Base-by-base conservation (phyloP, 352 stramenopile species). In the Blastocystis sp. region DNA sequence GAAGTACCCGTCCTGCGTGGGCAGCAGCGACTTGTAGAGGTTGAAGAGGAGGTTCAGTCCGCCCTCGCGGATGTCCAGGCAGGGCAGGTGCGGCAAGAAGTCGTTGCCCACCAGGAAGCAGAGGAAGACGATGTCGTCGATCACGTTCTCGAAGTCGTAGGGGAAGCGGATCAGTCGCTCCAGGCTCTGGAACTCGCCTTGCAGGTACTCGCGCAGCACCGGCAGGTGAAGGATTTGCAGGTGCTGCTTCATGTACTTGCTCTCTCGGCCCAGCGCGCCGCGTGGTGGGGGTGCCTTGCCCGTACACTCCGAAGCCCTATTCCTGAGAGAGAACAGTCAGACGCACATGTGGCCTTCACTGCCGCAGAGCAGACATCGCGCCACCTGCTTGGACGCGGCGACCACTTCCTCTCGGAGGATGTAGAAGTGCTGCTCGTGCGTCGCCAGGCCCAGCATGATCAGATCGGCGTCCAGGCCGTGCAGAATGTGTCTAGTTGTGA, bases 101-200 rank as follows among this genome's bases (percentile, higher is more conserved):
- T 99, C 97, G 92, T 98, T 98, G 0, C 95, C 94, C 1, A 99
- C 95, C 90, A 99, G 98, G 91, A 99, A 99, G 91, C 96, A 99
- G 0, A 96, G 87, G 52, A 90, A 90, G 40, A 91, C 89, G 9
- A 89, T 45, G 91, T 99, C 97, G 91, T 99, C 97, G 52, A 99
- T 91, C n/a, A 99, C 89, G 79, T 96, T 92, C 92, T 99, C 96
- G 66, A 98, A 97, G 89, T 98, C 94, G 90, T 95, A 97, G 65
- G 79, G 65, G 91, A 98, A 98, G 28, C 95, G 94, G 17, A 98
- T 89, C 48, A 93, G 57, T 28, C 66, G 43, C 24, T 60, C 28
- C 21, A 91, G 43, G 1, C 48, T 28, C 0, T n/a, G 11, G 63
- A 91, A 91, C 64, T 91, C 64, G 65, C 76, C 19, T 24, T 48